phyloP scores from a whole-genome alignment of 768 basidiomycete genomes.

The Hygrocybe coccinea region DNA sequence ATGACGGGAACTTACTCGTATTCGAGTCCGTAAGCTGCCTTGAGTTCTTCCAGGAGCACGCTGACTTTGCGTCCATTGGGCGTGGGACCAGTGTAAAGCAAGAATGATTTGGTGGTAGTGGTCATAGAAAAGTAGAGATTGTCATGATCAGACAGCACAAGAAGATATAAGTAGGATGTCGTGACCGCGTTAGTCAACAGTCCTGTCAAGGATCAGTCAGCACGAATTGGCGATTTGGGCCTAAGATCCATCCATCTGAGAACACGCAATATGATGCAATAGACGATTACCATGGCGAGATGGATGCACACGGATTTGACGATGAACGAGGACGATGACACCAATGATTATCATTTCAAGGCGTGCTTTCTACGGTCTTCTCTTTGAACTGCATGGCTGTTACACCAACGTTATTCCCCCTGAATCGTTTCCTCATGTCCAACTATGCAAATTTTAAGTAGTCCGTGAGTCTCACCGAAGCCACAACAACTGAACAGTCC shows the following conservation, averaged over 20 bases:
- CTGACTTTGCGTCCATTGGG: slow-evolving; percentile 49
- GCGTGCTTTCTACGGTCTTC: slow-evolving; percentile 10
- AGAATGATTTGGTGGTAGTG: slow-evolving; percentile 36
- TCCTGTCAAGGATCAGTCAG: no score
- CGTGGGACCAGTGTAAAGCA: slow-evolving; percentile 42
- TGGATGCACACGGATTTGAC: no score
- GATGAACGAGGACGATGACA: background rate
- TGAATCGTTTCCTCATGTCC: slow-evolving; percentile 80
- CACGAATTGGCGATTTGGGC: no score
- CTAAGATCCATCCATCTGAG: no score
- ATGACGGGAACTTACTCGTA: slow-evolving; percentile 36
- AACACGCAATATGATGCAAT: no score
- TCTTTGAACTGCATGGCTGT: slow-evolving; percentile 32
- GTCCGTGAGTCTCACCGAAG: background rate
- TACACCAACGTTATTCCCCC: slow-evolving; percentile 63
- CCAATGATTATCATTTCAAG: slow-evolving; percentile 1
- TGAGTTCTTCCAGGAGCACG: slow-evolving; percentile 53
- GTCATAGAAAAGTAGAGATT: slow-evolving; percentile 31
- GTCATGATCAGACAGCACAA: background rate
- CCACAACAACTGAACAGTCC: slow-evolving; percentile 25
- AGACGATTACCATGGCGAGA: no score
- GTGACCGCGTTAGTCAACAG: background rate
- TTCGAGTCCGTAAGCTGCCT: slow-evolving; percentile 40
- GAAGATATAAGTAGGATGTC: background rate
- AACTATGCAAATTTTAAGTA: slow-evolving; percentile 39